These are phyloP conservation scores for Naematelia encephala DNA, from an alignment of 768 basidiomycete genomes.

Conservation along the genomic window DNA sequence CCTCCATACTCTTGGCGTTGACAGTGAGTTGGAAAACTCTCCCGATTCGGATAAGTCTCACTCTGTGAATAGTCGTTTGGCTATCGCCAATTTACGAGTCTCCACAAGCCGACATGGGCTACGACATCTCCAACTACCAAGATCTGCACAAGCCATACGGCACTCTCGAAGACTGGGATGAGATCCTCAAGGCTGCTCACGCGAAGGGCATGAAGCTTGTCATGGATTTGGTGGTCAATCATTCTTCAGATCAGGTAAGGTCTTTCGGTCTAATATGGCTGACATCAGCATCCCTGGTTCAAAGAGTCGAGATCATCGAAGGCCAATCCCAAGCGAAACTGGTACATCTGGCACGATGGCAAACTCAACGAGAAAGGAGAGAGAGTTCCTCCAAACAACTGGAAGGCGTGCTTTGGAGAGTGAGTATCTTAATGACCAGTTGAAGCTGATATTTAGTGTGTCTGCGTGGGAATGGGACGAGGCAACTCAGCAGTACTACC, in stretches of 20 bases:
- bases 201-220: conserved; percentile 68
- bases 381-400: conserved; percentile 67
- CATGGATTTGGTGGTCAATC: conserved; percentile 76
- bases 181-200: conserved; percentile 54
- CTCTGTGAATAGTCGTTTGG: conserved; percentile 56
- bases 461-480: conserved; percentile 71
- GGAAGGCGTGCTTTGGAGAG: conserved; percentile 63
- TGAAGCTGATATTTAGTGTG: conserved; percentile 8
- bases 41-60: neutral
- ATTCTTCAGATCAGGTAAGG: conserved; percentile 52
- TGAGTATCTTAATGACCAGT: conserved; percentile 10
- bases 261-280: conserved; percentile 31
- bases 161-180: conserved; percentile 55
- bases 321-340: conserved; percentile 63
- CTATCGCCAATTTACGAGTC: conserved; percentile 68
- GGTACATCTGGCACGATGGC: conserved; percentile 72
- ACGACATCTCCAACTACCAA: conserved; percentile 64
- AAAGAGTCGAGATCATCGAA: conserved; percentile 58
- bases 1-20: conserved; percentile 64
- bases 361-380: conserved; percentile 58
- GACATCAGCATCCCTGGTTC: conserved; percentile 70
- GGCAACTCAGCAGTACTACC: conserved; percentile 65
- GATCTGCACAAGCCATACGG: conserved; percentile 51
- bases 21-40: conserved; percentile 46
- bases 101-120: conserved; percentile 70